Percentiles rank a stretch among this genome's conserved stretches.
Conservation (phyloP, 2,329 filamentous ascomycete species). For the Ophidiomyces ophidiicola region DNA sequence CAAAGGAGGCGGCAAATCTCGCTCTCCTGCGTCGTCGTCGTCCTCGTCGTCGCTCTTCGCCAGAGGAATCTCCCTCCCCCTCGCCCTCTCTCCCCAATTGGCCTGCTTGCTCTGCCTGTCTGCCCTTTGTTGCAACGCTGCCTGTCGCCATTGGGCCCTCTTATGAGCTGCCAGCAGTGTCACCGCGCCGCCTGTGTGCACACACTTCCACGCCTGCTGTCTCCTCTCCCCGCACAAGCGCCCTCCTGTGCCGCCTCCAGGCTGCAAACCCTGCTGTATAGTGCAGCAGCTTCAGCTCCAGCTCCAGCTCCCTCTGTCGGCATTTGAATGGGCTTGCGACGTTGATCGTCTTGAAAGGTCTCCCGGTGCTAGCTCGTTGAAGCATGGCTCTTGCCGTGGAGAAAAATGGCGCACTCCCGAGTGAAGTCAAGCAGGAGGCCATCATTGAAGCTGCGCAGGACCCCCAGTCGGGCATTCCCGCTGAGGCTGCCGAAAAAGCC, state of each 20-base stretch:
- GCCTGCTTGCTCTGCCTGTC: too few relatives aligned
- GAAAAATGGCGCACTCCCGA: slow-evolving; percentile 16
- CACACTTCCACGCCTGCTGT: too few relatives aligned
- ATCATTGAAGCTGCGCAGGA: slow-evolving; percentile 59
- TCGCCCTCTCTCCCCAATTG: too few relatives aligned
- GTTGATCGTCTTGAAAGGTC: slow-evolving; percentile 3
- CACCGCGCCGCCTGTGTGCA: too few relatives aligned
- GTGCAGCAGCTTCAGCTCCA: neutral
- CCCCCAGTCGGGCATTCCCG: slow-evolving; percentile 53
- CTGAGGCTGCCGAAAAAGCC: slow-evolving; percentile 59
- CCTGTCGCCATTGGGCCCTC: too few relatives aligned
- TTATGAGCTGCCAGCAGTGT: too few relatives aligned
- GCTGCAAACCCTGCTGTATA: neutral
- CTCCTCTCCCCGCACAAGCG: neutral
- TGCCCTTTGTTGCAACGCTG: too few relatives aligned
- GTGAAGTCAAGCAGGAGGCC: slow-evolving; percentile 70
- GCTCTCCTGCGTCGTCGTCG: too few relatives aligned
- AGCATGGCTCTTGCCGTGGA: slow-evolving; percentile 11
- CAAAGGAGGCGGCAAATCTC: too few relatives aligned
- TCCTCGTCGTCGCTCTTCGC: too few relatives aligned
- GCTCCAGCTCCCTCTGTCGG: neutral
- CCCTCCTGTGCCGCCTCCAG: neutral
- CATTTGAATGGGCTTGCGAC: slow-evolving; percentile 6
- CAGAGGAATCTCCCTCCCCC: too few relatives aligned
- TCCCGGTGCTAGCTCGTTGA: neutral